A percentile compares a stretch with the other conserved stretches of the same genome.
These are phyloP conservation scores for Cercophora scortea DNA, from an alignment of 495 filamentous ascomycete genomes.

Conservation along the genomic window DNA sequence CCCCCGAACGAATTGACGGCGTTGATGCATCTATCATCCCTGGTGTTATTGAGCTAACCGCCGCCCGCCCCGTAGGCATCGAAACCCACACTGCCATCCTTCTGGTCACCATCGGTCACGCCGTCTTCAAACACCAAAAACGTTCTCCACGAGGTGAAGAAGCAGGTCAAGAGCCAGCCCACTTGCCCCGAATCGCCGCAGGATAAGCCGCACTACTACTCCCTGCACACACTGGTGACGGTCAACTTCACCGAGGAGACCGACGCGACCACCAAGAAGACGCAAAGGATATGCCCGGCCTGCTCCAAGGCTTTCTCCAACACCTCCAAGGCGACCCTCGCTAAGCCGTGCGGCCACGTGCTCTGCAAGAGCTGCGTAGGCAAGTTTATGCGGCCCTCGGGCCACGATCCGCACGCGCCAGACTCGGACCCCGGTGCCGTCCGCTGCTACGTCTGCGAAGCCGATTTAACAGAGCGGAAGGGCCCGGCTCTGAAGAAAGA, in stretches of 20 bases:
- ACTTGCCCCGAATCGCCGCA: slow-evolving; percentile 72
- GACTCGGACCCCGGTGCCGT: slow-evolving; percentile 47
- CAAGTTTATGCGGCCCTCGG: slow-evolving; percentile 69
- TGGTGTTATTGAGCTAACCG: background rate
- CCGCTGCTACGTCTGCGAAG: slow-evolving; percentile 83
- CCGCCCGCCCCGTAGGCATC: slow-evolving; percentile 35
- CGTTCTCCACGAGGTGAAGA: slow-evolving; percentile 48
- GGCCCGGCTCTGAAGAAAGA: slow-evolving; percentile 30
- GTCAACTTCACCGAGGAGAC: slow-evolving; percentile 76
- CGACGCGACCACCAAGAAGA: slow-evolving; percentile 32
- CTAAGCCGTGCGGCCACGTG: slow-evolving; percentile 91
- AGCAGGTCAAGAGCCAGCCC: slow-evolving; percentile 61
- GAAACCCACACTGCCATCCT: slow-evolving; percentile 74
- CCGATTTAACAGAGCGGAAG: slow-evolving; percentile 55
- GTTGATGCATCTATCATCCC: background rate
- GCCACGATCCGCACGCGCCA: slow-evolving; percentile 57
- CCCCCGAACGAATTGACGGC: background rate
- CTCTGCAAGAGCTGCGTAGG: slow-evolving; percentile 81
- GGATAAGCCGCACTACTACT: slow-evolving; percentile 64
- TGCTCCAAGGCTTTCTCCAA: slow-evolving; percentile 84
- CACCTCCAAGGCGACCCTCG: slow-evolving; percentile 73
- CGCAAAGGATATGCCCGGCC: slow-evolving; percentile 68
- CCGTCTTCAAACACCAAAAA: slow-evolving; percentile 49
- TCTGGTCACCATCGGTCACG: slow-evolving; percentile 88
- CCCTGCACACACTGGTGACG: slow-evolving; percentile 71